These are phyloP conservation scores for Dothistroma septosporum DNA, from an alignment of 2,329 filamentous ascomycete species.

Conservation along the genomic window DNA sequence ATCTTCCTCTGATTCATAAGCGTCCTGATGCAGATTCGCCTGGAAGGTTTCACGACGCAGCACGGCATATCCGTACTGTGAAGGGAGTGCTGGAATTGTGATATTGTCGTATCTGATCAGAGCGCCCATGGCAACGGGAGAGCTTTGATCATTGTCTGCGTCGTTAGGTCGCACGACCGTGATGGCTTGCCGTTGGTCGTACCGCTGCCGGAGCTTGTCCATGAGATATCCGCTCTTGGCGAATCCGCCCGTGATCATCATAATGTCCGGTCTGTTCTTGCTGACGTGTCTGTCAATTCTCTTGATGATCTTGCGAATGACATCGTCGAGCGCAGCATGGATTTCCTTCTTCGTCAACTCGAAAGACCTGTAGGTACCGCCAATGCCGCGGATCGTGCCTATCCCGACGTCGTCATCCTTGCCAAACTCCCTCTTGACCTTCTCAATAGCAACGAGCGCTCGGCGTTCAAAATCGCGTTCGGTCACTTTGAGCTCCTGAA, in stretches of 20 bases:
- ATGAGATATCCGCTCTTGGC: slow-evolving; percentile 12
- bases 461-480: slow-evolving; percentile 11
- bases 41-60: slow-evolving; percentile 8
- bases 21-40: slow-evolving; percentile 6
- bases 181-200: background rate
- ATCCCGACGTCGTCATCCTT: background rate
- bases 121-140: slow-evolving; percentile 11
- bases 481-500: background rate
- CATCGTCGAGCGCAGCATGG: background rate
- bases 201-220: slow-evolving; percentile 3
- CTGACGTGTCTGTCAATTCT: background rate
- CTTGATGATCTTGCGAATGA: too few relatives aligned
- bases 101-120: slow-evolving; percentile 12
- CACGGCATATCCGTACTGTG: slow-evolving; percentile 10
- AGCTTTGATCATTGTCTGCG: background rate
- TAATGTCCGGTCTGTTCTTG: slow-evolving; percentile 1
- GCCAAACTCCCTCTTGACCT: slow-evolving; percentile 7
- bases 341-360: slow-evolving; percentile 2
- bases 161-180: slow-evolving; percentile 7
- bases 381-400: slow-evolving; percentile 1
- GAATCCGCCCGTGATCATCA: slow-evolving; percentile 13
- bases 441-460: slow-evolving; percentile 3
- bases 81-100: slow-evolving; percentile 2
- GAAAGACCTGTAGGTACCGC: background rate
- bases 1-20: background rate